These are phyloP conservation scores for Sequoia sempervirens DNA, from an alignment of 75 land plant genomes.

Conservation along the genomic window DNA sequence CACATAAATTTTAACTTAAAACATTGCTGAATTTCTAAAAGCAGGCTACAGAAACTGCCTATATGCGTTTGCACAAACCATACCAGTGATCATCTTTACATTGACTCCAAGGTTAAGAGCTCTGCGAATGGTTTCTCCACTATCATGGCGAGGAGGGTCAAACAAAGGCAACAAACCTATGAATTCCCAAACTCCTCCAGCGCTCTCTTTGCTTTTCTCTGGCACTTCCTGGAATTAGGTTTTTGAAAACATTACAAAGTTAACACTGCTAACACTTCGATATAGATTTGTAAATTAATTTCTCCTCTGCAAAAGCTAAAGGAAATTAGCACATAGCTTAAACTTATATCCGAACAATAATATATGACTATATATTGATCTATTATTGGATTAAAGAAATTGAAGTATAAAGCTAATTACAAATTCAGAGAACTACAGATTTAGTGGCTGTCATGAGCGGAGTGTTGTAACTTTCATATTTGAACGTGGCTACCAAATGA, in stretches of 20 bases:
- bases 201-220: slow-evolving; percentile 52
- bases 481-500: too few species aligned
- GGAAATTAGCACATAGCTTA: too few species aligned
- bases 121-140: slow-evolving; percentile 72
- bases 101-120: slow-evolving; percentile 78
- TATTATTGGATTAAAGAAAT: too few species aligned
- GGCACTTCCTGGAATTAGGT: slow-evolving; percentile 37
- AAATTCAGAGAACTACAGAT: too few species aligned
- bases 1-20: neutral
- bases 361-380: too few species aligned
- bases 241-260: neutral
- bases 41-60: neutral
- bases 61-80: neutral
- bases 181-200: slow-evolving; percentile 59
- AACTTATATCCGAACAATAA: too few species aligned
- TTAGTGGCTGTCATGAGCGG: too few species aligned
- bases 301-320: too few species aligned
- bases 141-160: slow-evolving; percentile 83
- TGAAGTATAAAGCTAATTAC: too few species aligned
- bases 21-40: neutral
- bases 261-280: neutral
- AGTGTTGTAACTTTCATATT: too few species aligned
- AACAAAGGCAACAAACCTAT: slow-evolving; percentile 67
- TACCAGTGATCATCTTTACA: slow-evolving; percentile 86
- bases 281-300: neutral